Percentiles rank a stretch among this genome's conserved stretches.
Evolutionary conservation across 768 basidiomycete genomes (phyloP).

Genomic region (Phanerochaete carnosa): DNA sequence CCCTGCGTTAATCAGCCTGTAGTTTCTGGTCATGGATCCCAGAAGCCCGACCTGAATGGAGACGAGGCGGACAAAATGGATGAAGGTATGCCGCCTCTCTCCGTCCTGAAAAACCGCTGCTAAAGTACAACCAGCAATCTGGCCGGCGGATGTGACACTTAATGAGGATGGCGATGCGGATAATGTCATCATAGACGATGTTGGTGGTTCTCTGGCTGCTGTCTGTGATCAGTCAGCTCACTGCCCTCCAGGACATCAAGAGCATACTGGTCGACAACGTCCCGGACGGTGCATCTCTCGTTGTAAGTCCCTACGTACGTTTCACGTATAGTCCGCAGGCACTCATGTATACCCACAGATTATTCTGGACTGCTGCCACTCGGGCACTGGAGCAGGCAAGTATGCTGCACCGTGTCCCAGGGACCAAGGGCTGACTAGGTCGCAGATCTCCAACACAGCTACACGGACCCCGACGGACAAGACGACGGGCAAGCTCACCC

Average conservation of each 20-base stretch:
- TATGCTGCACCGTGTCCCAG: not conserved
- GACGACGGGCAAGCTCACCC: not conserved
- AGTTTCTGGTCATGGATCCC: not conserved
- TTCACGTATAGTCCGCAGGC: not conserved
- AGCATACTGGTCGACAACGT: constrained; percentile 18
- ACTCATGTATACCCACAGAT: constrained; percentile 11
- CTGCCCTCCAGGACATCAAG: constrained; percentile 14
- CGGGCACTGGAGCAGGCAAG: constrained; percentile 17
- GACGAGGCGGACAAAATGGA: not conserved
- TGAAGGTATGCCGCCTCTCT: not conserved
- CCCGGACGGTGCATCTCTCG: constrained; percentile 13
- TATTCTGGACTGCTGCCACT: constrained; percentile 26
- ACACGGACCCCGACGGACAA: not conserved
- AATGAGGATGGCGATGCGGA: not conserved
- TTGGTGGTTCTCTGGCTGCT: not conserved
- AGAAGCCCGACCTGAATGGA: not conserved
- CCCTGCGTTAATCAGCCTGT: not conserved
- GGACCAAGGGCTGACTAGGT: not conserved
- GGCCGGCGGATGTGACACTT: not conserved
- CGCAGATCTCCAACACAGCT: not conserved
- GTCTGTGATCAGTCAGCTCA: not conserved
- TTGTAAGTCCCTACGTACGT: constrained; percentile 5
- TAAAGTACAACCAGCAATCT: not conserved
- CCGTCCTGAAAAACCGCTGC: not conserved
- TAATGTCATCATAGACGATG: not conserved